phyloP scores from a whole-genome alignment of 768 basidiomycete genomes.

The Boletus patriciae region DNA sequence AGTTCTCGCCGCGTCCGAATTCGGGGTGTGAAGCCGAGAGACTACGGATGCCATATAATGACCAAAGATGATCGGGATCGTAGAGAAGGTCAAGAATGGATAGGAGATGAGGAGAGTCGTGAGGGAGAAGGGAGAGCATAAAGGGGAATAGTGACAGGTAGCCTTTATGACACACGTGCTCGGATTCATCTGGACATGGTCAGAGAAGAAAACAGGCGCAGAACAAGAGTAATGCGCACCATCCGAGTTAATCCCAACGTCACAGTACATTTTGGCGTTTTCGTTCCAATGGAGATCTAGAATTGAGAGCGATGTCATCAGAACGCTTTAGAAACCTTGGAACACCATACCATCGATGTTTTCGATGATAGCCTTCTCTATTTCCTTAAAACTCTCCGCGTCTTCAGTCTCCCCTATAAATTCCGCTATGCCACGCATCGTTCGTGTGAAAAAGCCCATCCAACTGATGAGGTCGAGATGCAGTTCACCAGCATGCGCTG shows the following conservation, averaged over 20 bases:
- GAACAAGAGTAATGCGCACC: slow-evolving; percentile 46
- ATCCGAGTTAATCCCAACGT: slow-evolving; percentile 79
- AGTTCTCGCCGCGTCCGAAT: slow-evolving; percentile 92
- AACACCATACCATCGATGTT: slow-evolving; percentile 75
- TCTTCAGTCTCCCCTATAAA: slow-evolving; percentile 89
- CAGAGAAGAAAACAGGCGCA: neutral
- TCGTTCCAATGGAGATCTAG: slow-evolving; percentile 93
- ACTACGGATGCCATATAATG: slow-evolving; percentile 84
- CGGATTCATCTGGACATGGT: slow-evolving; percentile 72
- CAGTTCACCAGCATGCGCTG: slow-evolving; percentile 86
- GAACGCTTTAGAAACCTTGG: neutral
- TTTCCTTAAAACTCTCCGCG: slow-evolving; percentile 67
- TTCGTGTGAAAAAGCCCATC: slow-evolving; percentile 95
- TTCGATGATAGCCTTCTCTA: slow-evolving; percentile 75
- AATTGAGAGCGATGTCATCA: slow-evolving; percentile 1
- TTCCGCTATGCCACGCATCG: slow-evolving; percentile 87
- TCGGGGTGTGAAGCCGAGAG: slow-evolving; percentile 85
- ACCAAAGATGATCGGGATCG: slow-evolving; percentile 89
- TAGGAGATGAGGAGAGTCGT: slow-evolving; percentile 76
- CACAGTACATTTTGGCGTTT: slow-evolving; percentile 89
- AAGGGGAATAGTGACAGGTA: slow-evolving; percentile 96
- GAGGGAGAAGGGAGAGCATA: slow-evolving; percentile 74
- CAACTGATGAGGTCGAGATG: slow-evolving; percentile 93
- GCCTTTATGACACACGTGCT: slow-evolving; percentile 87
- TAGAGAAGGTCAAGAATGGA: slow-evolving; percentile 77